A percentile compares a stretch with the other conserved stretches of the same genome.
Conservation (phyloP, 1,139 yeast species). For the Yamadazyma membranifaciens region DNA sequence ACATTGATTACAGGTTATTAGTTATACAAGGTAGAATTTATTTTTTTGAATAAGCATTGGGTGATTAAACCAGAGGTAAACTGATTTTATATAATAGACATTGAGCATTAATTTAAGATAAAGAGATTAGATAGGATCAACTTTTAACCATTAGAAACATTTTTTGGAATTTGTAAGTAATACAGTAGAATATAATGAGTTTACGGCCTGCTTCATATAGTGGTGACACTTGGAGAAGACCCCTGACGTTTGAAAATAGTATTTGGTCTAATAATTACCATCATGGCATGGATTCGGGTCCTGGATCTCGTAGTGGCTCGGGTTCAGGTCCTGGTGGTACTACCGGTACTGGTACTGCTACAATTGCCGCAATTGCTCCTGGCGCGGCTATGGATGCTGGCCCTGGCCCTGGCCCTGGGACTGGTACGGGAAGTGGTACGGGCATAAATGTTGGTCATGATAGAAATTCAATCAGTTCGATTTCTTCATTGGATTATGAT, state of each 20-base stretch:
- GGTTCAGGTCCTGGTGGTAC: not conserved
- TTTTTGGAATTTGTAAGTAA: no score
- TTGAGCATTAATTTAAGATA: no score
- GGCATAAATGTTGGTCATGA: not conserved
- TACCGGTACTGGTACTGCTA: not conserved
- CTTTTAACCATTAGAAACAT: no score
- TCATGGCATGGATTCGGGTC: not conserved
- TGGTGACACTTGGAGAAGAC: constrained; percentile 9
- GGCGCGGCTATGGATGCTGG: not conserved
- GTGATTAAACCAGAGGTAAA: no score
- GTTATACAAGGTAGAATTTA: no score
- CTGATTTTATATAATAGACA: no score
- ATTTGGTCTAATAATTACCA: constrained; percentile 11
- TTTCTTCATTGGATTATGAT: constrained; percentile 7
- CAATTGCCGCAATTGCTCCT: not conserved
- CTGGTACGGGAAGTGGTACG: not conserved
- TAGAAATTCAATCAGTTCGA: constrained; percentile 3
- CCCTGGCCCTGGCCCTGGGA: not conserved
- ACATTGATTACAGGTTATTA: no score
- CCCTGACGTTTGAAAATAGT: constrained; percentile 13
- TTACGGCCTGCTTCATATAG: constrained; percentile 12
- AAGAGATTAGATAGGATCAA: no score
- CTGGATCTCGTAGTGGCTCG: not conserved
- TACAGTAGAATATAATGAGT: constrained; percentile 1
- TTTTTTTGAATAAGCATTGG: no score